Evolutionary conservation across 768 basidiomycete genomes (phyloP).

Genomic region (Macrolepiota albuminosa): DNA sequence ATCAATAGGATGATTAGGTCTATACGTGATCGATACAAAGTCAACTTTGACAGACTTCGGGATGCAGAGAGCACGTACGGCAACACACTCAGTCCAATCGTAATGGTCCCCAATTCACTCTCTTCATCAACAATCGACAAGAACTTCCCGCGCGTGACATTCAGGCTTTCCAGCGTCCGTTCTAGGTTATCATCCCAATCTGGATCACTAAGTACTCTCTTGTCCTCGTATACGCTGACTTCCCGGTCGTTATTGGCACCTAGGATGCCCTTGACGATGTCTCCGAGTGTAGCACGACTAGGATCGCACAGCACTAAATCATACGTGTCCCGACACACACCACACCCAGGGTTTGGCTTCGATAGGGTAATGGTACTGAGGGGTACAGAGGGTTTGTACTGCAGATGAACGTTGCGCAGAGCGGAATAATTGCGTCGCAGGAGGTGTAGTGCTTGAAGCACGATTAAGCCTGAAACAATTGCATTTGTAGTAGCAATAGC

Average conservation of each 20-base stretch:
- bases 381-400: conserved; percentile 75
- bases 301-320: conserved; percentile 71
- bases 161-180: conserved; percentile 76
- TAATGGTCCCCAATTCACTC: conserved; percentile 65
- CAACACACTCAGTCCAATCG: conserved; percentile 60
- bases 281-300: conserved; percentile 58
- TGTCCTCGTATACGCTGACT: conserved; percentile 83
- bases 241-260: conserved; percentile 49
- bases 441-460: conserved; percentile 86
- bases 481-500: conserved; percentile 99
- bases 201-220: conserved; percentile 82
- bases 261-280: conserved; percentile 66
- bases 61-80: conserved; percentile 52
- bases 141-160: conserved; percentile 80
- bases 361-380: conserved; percentile 65
- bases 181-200: conserved; percentile 91
- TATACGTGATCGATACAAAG: conserved; percentile 21
- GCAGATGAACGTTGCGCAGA: conserved; percentile 73
- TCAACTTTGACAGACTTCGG: background rate
- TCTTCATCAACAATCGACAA: conserved; percentile 88
- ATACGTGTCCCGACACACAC: conserved; percentile 86
- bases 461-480: conserved; percentile 91
- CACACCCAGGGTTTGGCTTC: conserved; percentile 72
- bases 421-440: conserved; percentile 58
- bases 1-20: conserved; percentile 51